phyloP scores from a whole-genome alignment of 805 yeast species.

The Sporopachydermia quercuum region DNA sequence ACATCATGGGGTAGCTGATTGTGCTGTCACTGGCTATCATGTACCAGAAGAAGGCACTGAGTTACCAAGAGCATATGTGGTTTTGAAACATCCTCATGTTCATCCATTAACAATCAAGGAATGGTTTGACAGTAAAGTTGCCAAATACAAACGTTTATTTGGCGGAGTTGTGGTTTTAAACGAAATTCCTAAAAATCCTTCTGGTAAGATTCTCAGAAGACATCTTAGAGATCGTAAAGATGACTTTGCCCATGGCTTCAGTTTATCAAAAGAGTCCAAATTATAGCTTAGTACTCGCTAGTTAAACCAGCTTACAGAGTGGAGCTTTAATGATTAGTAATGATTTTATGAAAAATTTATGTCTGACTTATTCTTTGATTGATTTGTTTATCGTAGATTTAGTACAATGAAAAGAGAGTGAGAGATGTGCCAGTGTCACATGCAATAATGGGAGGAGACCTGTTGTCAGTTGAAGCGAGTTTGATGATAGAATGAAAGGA shows the following conservation, averaged over 20 bases:
- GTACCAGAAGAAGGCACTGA: conserved; percentile 11
- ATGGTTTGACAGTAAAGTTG: conserved; percentile 3
- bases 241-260: neutral
- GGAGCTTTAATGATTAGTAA: too few relatives aligned
- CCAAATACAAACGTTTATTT: conserved; percentile 1
- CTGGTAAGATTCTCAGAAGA: conserved; percentile 2
- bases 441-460: too few relatives aligned
- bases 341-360: too few relatives aligned
- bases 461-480: too few relatives aligned
- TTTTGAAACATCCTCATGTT: conserved; percentile 6
- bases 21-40: conserved; percentile 12
- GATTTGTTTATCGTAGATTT: too few relatives aligned
- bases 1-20: conserved; percentile 12
- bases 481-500: too few relatives aligned
- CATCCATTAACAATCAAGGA: conserved; percentile 10
- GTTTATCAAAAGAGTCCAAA: neutral
- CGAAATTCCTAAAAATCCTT: neutral
- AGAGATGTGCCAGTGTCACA: too few relatives aligned
- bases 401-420: too few relatives aligned
- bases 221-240: neutral
- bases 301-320: too few relatives aligned
- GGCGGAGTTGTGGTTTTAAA: conserved; percentile 2
- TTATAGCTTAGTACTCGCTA: too few relatives aligned
- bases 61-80: conserved; percentile 13
- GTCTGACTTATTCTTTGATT: too few relatives aligned